Evolutionary conservation across 2,329 filamentous ascomycete genomes (phyloP).

Genomic region (Fusarium succisae): DNA sequence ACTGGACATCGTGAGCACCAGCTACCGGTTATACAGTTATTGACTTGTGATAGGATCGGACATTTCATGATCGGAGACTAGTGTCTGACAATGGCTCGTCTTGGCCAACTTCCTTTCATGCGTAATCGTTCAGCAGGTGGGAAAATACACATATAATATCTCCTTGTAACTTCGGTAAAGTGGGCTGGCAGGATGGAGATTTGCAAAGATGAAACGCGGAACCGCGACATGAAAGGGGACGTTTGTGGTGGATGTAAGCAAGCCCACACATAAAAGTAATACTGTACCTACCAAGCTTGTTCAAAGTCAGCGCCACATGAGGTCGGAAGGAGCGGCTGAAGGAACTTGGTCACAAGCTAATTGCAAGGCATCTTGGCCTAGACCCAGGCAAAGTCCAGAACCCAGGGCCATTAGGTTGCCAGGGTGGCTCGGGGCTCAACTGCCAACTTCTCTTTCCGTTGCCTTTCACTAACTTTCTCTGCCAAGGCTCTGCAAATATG

Average conservation of each 20-base stretch:
- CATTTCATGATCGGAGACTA: not conserved
- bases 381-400: not conserved
- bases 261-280: not conserved
- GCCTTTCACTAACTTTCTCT: not conserved
- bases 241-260: not conserved
- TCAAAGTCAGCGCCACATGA: constrained; percentile 10
- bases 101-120: not conserved
- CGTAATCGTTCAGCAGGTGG: not conserved
- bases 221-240: constrained; percentile 5
- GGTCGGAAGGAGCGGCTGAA: constrained; percentile 24
- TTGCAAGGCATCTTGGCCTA: constrained; percentile 7
- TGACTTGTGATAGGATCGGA: not conserved
- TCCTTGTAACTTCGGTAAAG: constrained; percentile 17
- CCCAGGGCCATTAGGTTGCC: not conserved
- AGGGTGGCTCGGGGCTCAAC: constrained; percentile 1
- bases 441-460: not conserved
- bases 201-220: constrained; percentile 20
- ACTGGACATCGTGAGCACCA: constrained; percentile 1
- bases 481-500: not conserved
- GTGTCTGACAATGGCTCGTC: not conserved
- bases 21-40: not conserved
- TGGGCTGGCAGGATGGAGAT: constrained; percentile 17
- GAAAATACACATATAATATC: not conserved
- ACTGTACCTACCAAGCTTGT: not conserved
- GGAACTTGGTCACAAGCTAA: constrained; percentile 16